A percentile compares a stretch with the other conserved stretches of the same genome.
Conservation (phyloP, 345 rosid species). For the Hibiscus mutabilis region DNA sequence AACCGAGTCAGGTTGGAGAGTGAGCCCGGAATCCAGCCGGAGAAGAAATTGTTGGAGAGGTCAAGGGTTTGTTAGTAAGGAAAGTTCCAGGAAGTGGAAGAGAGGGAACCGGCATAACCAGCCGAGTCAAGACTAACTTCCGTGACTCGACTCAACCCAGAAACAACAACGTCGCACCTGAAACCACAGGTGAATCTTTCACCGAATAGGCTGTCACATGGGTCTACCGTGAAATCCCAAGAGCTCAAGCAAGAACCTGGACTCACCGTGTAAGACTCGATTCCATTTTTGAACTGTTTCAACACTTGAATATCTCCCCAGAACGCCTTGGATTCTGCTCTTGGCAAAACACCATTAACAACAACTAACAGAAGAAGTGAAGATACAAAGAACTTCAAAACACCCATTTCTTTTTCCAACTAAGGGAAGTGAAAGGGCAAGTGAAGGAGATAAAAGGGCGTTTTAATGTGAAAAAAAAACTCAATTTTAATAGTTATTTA, state of each 20-base stretch:
- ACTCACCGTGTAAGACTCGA: constrained; percentile 36
- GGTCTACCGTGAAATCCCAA: constrained; percentile 79
- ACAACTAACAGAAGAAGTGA: constrained; percentile 21
- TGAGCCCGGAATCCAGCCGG: constrained; percentile 47
- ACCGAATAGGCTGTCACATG: constrained; percentile 68
- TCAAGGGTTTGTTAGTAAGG: constrained; percentile 61
- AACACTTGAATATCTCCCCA: constrained; percentile 51
- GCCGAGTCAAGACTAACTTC: constrained; percentile 73
- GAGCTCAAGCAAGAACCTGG: constrained; percentile 78
- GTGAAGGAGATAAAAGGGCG: background rate
- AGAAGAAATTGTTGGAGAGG: constrained; percentile 57
- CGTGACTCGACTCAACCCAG: constrained; percentile 53
- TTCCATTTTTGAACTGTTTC: constrained; percentile 41
- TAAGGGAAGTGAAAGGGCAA: background rate
- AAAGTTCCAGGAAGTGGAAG: constrained; percentile 45
- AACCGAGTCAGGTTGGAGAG: constrained; percentile 50
- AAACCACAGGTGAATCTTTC: constrained; percentile 83
- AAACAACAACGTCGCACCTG: constrained; percentile 54
- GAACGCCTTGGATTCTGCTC: constrained; percentile 41
- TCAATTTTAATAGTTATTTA: too few relatives aligned
- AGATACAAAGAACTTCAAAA: constrained; percentile 17
- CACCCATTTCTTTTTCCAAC: constrained; percentile 16
- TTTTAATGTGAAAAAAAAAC: too few relatives aligned
- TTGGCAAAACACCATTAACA: background rate
- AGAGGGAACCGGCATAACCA: constrained; percentile 60